These are phyloP conservation scores for Candida methanosorbosa DNA, from an alignment of 805 yeast genomes.

Conservation along the genomic window DNA sequence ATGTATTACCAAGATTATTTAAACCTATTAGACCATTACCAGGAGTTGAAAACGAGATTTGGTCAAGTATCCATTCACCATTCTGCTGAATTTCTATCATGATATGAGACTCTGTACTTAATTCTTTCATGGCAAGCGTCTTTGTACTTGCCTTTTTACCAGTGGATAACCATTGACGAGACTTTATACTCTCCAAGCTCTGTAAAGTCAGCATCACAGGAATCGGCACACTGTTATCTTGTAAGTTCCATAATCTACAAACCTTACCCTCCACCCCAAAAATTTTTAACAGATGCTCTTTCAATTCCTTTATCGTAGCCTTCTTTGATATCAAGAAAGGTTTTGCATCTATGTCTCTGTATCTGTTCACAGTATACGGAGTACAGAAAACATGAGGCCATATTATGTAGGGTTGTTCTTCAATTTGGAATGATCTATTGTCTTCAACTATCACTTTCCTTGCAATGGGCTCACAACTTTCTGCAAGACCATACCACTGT, in stretches of 20 bases:
- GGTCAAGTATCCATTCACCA: slow-evolving; percentile 16
- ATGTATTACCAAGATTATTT: slow-evolving; percentile 77
- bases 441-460: slow-evolving; percentile 23
- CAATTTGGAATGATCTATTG: slow-evolving; percentile 15
- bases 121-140: slow-evolving; percentile 8
- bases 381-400: slow-evolving; percentile 20
- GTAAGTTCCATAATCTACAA: slow-evolving; percentile 18
- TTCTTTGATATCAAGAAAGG: slow-evolving; percentile 29
- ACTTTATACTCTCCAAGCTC: slow-evolving; percentile 7
- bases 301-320: slow-evolving; percentile 19
- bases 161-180: slow-evolving; percentile 12
- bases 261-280: slow-evolving; percentile 11
- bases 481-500: slow-evolving; percentile 47
- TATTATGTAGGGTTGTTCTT: slow-evolving; percentile 18
- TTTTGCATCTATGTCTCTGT: slow-evolving; percentile 23
- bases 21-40: slow-evolving; percentile 50
- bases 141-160: slow-evolving; percentile 12
- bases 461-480: slow-evolving; percentile 26
- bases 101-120: slow-evolving; percentile 10
- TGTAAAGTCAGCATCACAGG: slow-evolving; percentile 14
- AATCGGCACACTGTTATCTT: neutral
- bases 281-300: slow-evolving; percentile 9
- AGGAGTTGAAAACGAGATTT: slow-evolving; percentile 9
- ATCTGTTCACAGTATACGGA: slow-evolving; percentile 17
- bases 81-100: slow-evolving; percentile 21